Evolutionary conservation across 2,329 filamentous ascomycete genomes (phyloP), one percentile per base, ranked within the genome.

Genomic region (Fusarium veterinarium): DNA sequence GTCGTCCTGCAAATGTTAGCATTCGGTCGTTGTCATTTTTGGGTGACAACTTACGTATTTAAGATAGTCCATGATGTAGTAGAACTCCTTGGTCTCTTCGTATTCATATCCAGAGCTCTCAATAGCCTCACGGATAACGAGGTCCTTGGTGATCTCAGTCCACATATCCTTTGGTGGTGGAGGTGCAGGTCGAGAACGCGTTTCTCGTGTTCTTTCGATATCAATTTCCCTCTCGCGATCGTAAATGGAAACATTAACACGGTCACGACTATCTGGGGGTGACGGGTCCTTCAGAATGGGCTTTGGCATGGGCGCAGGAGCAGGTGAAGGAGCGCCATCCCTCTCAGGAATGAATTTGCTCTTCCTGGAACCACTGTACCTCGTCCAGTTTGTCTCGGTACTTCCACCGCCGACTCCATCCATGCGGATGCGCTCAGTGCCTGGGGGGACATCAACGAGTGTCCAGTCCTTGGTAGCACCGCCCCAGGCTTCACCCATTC

Each of bases 61-160:
- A 59, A 99, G 87, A 81, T 97, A 98, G 71, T 95, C 91, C 86
- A 97, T 95, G 49, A 98, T 90, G 81, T 98, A 98, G 83, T 93
- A 98, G 82, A 94, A 97, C 70, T 88, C 90, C 60, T 94, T 92
- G 0, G 94, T 96, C 86, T 98, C 95, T 80, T 98, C 94, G 79
- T 91, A 98, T 67, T 93, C 91, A 81, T 97, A 98, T 6, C 94
- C 94, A 79, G 91, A 84, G 77, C 92, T 87, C 75, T 97, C 92
- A 72, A 98, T 93, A 23, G 96, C 96, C 80, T 98, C 95, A 58
- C 92, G 91, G 65, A 92, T 87, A 20, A 98, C 94, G 40, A 98
- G 84, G 75, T 97, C 95, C 83, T 97, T 97, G 49, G 95, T 97
- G 76, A 99, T 94, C 83, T 98, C 96, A 0, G 96, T 99, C 95